Evolutionary conservation across 176 grass and related monocot genomes (phyloP).

Genomic region (Triticum urartu): DNA sequence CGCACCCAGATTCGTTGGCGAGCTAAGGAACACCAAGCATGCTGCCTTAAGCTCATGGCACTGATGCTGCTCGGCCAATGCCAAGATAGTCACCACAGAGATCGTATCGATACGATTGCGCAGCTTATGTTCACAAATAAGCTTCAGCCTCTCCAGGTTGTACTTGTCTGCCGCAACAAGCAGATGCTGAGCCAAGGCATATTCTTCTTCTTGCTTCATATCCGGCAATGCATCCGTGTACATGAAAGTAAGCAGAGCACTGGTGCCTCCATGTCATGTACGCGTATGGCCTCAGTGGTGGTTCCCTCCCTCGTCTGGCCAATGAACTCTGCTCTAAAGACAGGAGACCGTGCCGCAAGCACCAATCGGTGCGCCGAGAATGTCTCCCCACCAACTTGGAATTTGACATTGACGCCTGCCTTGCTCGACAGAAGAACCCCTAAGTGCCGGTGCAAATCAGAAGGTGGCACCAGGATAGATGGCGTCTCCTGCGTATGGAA

Average conservation of each 20-base stretch:
- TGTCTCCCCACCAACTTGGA: background rate
- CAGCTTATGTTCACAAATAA: background rate
- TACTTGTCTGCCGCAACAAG: background rate
- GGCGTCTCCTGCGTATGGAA: background rate
- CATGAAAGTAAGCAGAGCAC: background rate
- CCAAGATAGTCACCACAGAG: background rate
- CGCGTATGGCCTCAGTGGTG: background rate
- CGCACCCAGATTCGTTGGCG: background rate
- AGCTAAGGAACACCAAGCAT: background rate
- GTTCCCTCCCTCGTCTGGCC: background rate
- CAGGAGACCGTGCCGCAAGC: background rate
- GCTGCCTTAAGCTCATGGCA: background rate
- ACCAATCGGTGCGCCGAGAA: background rate
- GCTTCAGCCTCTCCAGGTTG: background rate
- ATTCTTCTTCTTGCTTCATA: background rate
- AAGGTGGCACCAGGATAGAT: background rate
- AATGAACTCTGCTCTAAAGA: background rate
- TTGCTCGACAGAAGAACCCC: slow-evolving; percentile 20
- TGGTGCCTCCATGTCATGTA: background rate
- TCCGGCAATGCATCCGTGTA: slow-evolving; percentile 11
- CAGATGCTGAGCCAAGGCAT: background rate
- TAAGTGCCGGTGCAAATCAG: slow-evolving; percentile 37
- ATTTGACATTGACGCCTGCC: background rate
- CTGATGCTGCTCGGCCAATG: background rate
- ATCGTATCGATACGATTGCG: background rate